Evolutionary conservation across 768 basidiomycete genomes (phyloP), one percentile per base, ranked within the genome.

Genomic region (Russula emetica): DNA sequence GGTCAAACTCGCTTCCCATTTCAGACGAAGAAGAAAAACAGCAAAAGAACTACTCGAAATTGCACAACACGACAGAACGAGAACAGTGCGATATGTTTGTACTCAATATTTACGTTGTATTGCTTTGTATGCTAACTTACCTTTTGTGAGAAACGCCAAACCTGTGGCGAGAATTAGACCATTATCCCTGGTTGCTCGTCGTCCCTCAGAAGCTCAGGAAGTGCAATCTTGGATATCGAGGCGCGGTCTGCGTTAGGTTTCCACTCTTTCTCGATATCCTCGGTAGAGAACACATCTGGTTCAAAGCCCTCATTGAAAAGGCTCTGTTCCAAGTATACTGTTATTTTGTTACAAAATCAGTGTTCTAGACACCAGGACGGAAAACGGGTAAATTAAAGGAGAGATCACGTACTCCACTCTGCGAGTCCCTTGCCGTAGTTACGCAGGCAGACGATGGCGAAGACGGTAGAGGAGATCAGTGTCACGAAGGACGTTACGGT

Each of bases 341-440:
- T 51, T 56, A 45, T 11, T 22, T 8, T 45, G n/a, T 47, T 38
- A 30, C 14, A 0, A 30, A 8, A n/a, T 62, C 55, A 62, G 61
- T 8, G 34, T 51, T 26, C 14, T 20, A 26, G 16, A 13, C 4
- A 24, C 18, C 18, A 36, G 36, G 36, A 36, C 8, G 36, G 36
- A 18, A 8, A 8, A n/a, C 11, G 55, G 11, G 13, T 13, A 30
- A 42, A 8, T 18, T 11, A 18, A 20, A 22, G 2, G 16, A 10
- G 20, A 9, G n/a, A 5, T 30, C 28, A 76, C 83, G 64, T 67
- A 86, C 85, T 71, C 68, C 84, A 86, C 60, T 85, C 75, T 0
- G 77, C 76, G 14, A 85, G 76, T 0, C 85, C 85, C 63, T 80
- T 77, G 55, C 75, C 80, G 67, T 85, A 86, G 67, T 83, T 80